Evolutionary conservation across 106 monocot species (phyloP).

Genomic region (Iris macrosiphon): DNA sequence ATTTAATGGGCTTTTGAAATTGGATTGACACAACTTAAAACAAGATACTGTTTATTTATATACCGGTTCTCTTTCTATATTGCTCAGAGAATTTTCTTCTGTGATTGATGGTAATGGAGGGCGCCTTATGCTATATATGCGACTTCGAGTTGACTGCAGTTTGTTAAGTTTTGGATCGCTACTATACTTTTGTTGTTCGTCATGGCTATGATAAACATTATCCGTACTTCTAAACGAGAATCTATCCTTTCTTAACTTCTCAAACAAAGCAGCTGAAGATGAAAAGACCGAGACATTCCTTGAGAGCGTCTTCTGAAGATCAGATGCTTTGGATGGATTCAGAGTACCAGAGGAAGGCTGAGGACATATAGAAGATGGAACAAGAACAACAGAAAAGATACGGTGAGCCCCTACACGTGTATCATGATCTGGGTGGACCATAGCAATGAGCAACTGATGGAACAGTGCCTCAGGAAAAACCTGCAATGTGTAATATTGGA

Average conservation of each 20-base stretch:
- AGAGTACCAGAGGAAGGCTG: conserved; percentile 14
- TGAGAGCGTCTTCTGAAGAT: conserved; percentile 55
- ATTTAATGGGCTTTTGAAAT: background rate
- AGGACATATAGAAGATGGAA: conserved; percentile 62
- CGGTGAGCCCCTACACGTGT: conserved; percentile 54
- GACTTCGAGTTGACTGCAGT: conserved; percentile 29
- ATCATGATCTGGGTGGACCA: conserved; percentile 63
- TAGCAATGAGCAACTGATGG: conserved; percentile 48
- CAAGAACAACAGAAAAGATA: conserved; percentile 70
- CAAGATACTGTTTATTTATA: background rate
- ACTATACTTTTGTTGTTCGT: conserved; percentile 10
- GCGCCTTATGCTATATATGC: conserved; percentile 4
- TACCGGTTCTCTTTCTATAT: conserved; percentile 19
- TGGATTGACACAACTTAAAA: background rate
- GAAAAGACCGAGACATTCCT: conserved; percentile 79
- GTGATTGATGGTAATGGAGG: conserved; percentile 7
- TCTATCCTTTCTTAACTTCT: conserved; percentile 42
- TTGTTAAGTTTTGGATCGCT: conserved; percentile 12
- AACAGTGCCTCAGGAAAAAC: conserved; percentile 66
- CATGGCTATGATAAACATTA: conserved; percentile 2
- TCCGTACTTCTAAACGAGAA: conserved; percentile 16
- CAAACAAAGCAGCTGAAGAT: conserved; percentile 73
- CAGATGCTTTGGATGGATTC: conserved; percentile 20
- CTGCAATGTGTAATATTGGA: conserved; percentile 21
- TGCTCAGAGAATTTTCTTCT: conserved; percentile 16